Base-by-base conservation (phyloP, 1,284 basidiomycete species). In the Quambalaria eucalypti region DNA sequence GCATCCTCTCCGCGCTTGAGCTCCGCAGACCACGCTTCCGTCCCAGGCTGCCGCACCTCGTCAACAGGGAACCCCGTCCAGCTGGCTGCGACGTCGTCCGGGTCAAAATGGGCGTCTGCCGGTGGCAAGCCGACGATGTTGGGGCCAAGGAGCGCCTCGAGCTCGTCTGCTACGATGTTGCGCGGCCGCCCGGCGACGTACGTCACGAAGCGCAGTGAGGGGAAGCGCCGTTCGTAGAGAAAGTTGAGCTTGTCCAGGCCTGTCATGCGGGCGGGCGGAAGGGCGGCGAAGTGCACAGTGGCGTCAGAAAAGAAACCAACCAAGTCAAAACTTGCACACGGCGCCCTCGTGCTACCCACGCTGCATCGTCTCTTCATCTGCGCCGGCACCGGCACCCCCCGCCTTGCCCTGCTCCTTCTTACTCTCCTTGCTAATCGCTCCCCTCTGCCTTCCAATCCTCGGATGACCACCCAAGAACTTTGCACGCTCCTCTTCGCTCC, bases 131-230 rank as follows among this genome's bases (percentile, higher is more conserved):
- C 46, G 4, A 64, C 53, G 8, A 55, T 47, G 33, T 52, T 53
- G 26, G 61, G 31, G 16, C 67, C 64, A 10, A 74, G 56, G 28
- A 70, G 16, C 8, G 44, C 42, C 1, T 54, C 62, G 30, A 70
- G 48, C 52, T 69, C 68, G n/a, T 64, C 65, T 19, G 59, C 57
- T 4, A 67, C 59, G 1, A 55, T 58, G 33, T 76, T 49, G 89
- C 88, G 21, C 87, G 66, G 59, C 19, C 65, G 59, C n/a, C 64
- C 68, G 8, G 65, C 69, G 19, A 68, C 71, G 29, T 63, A 70
- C 3, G 74, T 73, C 16, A 76, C 68, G 51, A 68, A 76, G 12
- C 64, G 63, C 10, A 76, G 61, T 8, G 64, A 61, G 2, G 72
- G 74, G 50, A 57, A 76, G 10, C 60, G 57, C 2, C 54, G 55